Evolutionary conservation across 192 early-diverging fungal species (phyloP).

Genomic region (Lobosporangium transversale): DNA sequence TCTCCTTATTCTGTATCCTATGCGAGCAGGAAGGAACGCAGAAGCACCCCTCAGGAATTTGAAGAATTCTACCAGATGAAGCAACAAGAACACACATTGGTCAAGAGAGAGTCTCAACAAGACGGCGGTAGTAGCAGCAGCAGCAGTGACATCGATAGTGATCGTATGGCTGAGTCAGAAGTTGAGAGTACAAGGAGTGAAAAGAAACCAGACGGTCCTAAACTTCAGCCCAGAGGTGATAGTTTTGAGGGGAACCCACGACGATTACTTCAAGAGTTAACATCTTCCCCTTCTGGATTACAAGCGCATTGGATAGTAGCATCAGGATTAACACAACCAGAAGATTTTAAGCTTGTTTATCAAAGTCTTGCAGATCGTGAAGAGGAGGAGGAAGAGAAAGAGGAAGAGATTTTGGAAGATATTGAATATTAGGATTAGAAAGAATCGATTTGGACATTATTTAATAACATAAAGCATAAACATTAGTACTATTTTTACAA

Average conservation of each 20-base stretch:
- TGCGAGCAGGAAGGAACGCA: background rate
- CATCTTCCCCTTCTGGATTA: conserved; percentile 2
- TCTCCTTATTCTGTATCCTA: background rate
- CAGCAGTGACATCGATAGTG: background rate
- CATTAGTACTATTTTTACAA: no score
- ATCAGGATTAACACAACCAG: conserved; percentile 32
- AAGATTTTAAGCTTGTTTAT: conserved; percentile 29
- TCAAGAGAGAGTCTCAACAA: background rate
- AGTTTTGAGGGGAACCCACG: background rate
- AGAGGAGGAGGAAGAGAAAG: conserved; percentile 4
- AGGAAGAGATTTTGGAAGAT: conserved; percentile 9
- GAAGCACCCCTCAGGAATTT: conserved; percentile 22
- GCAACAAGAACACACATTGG: conserved; percentile 25
- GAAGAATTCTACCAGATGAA: conserved; percentile 20
- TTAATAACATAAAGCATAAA: no score
- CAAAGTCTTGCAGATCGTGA: conserved; percentile 22
- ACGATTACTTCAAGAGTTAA: background rate
- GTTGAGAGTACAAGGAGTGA: background rate
- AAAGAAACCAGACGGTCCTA: background rate
- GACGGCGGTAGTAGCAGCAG: background rate
- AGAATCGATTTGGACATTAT: no score
- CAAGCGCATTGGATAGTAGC: conserved; percentile 36
- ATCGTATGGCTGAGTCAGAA: background rate
- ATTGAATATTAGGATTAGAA: conserved; percentile 8
- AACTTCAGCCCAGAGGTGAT: background rate